A percentile compares a stretch with the other conserved stretches of the same genome.
Conservation (phyloP, 208 protist species). For the Phytomonas sp. region DNA sequence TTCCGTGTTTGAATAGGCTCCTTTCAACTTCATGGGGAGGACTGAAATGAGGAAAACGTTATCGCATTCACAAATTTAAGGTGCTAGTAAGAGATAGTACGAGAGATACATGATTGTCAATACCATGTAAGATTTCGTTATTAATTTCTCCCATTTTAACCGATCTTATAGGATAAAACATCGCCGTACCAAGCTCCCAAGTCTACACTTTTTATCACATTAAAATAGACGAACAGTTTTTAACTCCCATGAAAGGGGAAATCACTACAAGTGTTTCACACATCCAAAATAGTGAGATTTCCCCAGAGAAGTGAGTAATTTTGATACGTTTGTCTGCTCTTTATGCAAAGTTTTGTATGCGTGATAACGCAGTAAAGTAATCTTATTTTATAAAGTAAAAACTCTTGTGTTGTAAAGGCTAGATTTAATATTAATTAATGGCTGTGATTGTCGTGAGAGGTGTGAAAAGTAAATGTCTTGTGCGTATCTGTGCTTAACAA, state of each 20-base stretch:
- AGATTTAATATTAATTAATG: no score
- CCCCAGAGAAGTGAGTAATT: not conserved
- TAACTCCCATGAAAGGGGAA: not conserved
- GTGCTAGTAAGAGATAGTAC: not conserved
- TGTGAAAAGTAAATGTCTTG: not conserved
- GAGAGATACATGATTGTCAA: not conserved
- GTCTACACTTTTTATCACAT: slow-evolving; percentile 1
- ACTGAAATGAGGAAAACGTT: not conserved
- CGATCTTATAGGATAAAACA: not conserved
- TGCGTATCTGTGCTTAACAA: not conserved
- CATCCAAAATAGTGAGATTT: not conserved
- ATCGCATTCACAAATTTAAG: not conserved
- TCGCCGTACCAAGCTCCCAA: not conserved
- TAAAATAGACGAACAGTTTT: slow-evolving; percentile 11
- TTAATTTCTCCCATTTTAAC: not conserved
- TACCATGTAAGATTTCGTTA: not conserved
- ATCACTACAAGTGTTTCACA: not conserved
- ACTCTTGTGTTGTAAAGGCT: not conserved
- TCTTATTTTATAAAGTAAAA: not conserved
- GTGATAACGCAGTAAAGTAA: not conserved
- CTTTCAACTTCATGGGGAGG: not conserved
- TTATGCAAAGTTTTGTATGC: not conserved
- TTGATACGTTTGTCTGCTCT: not conserved
- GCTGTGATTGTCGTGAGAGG: not conserved
- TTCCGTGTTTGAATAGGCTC: not conserved